These are phyloP conservation scores for Gypsophila paniculata DNA, from an alignment of 179 eudicot genomes.

Conservation along the genomic window DNA sequence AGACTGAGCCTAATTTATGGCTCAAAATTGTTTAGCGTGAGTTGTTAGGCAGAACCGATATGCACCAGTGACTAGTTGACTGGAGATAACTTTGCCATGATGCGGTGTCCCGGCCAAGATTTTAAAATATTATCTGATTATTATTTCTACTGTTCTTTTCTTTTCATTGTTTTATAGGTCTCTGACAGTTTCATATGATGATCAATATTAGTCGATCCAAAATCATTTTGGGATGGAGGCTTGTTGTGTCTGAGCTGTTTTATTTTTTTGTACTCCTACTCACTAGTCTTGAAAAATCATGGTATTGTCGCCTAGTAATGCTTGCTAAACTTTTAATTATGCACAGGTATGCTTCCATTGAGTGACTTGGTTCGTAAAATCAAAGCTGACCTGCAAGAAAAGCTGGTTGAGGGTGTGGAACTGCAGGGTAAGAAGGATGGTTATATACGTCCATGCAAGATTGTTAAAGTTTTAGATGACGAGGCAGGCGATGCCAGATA, in stretches of 20 bases:
- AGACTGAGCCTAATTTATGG: background rate
- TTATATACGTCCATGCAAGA: constrained; percentile 58
- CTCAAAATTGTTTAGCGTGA: background rate
- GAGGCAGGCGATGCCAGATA: constrained; percentile 48
- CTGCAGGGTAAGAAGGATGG: constrained; percentile 65
- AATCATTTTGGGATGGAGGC: background rate
- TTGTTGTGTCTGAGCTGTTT: background rate
- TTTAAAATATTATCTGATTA: background rate
- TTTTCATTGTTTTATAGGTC: background rate
- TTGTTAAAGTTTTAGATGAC: constrained; percentile 56
- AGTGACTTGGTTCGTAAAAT: constrained; percentile 63
- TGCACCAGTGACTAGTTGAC: background rate
- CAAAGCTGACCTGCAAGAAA: constrained; percentile 55
- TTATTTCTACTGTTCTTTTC: too few species aligned
- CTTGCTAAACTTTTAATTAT: constrained; percentile 16
- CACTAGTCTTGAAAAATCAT: background rate
- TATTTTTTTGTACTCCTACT: background rate
- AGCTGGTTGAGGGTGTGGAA: constrained; percentile 67
- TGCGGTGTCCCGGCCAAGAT: background rate
- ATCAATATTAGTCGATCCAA: background rate
- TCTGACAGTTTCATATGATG: background rate
- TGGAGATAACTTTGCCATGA: background rate
- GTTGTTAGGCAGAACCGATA: background rate
- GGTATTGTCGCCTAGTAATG: background rate
- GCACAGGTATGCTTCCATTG: constrained; percentile 80